Base-by-base conservation (phyloP, 225 moss, liverwort and hornwort species). In the Ulota crispa region DNA sequence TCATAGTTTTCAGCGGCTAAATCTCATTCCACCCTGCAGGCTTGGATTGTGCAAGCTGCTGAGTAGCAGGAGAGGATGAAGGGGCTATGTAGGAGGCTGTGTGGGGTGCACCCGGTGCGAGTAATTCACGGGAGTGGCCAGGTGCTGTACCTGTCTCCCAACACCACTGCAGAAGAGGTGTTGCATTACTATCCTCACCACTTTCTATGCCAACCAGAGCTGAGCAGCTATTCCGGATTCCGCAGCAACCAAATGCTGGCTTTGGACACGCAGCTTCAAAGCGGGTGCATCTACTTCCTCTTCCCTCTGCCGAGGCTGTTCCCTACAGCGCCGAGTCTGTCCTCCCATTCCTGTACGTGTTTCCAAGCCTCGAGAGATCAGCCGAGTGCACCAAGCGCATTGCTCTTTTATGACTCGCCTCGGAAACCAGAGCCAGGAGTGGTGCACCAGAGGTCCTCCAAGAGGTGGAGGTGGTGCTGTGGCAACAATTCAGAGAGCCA, bases 181-280 rank as follows among this genome's bases (percentile, higher is more conserved):
- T 82, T 89, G 45, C 78, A 70, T 20, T 60, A 59, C 64, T 87
- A 83, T 37, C 87, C 83, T 42, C 89, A 89, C 77, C 78, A 85
- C 74, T 89, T 85, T 70, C 69, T 89, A 8, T 89, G 85, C 69
- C 89, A 87, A 62, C 85, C 83, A 54, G 86, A 82, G 56, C 80
- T 82, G 26, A 85, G 34, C 76, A 62, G 78, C 65, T 80, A 54
- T 70, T 78, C 86, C 37, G 67, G 76, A 2, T 61, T 68, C 68
- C 83, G 78, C 68, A 86, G 86, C 70, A 89, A 87, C 82, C 89
- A 89, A 78, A 89, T 87, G 85, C 85, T 89, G 77, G 56, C 85
- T 8, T 4, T 89, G 32, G 78, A 87, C 50, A 78, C 87, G 19
- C 75, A 83, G 75, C 82, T 89, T 7, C 87, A 87, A 30, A 81